A percentile compares a stretch with the other conserved stretches of the same genome.
Conservation (phyloP, 2,329 filamentous ascomycete genomes). For the Chaetomium strumarium region DNA sequence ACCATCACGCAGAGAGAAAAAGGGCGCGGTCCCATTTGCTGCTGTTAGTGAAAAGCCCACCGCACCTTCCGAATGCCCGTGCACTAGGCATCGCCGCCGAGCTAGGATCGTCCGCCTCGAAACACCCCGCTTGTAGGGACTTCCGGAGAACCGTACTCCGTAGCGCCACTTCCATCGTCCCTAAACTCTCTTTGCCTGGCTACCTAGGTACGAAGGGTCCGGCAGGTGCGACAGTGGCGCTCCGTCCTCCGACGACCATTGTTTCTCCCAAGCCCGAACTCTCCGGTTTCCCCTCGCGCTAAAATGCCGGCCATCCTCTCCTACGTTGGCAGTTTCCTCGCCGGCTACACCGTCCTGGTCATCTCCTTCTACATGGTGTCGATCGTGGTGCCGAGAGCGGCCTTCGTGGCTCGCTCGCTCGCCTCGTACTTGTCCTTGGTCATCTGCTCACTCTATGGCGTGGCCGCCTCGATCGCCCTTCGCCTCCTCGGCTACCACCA, state of each 20-base stretch:
- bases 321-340: slow-evolving; percentile 42
- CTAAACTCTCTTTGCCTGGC: too few species aligned
- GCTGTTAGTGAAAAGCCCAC: too few species aligned
- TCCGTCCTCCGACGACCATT: not conserved
- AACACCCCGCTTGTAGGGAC: too few species aligned
- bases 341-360: slow-evolving; percentile 47
- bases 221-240: not conserved
- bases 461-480: slow-evolving; percentile 65
- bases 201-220: too few species aligned
- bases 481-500: slow-evolving; percentile 65
- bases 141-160: not conserved
- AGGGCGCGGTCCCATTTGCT: too few species aligned
- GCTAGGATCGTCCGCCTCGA: too few species aligned
- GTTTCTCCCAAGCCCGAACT: not conserved
- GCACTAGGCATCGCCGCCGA: too few species aligned
- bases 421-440: slow-evolving; percentile 60
- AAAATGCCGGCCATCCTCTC: slow-evolving; percentile 34
- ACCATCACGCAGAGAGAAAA: too few species aligned
- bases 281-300: not conserved
- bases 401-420: slow-evolving; percentile 64
- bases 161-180: not conserved
- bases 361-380: slow-evolving; percentile 58
- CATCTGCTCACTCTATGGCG: slow-evolving; percentile 63
- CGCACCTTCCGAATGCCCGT: too few species aligned
- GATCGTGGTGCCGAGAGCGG: slow-evolving; percentile 50